Base-by-base conservation (phyloP, 2,329 filamentous ascomycete genomes). In the Colletotrichum abscissum region DNA sequence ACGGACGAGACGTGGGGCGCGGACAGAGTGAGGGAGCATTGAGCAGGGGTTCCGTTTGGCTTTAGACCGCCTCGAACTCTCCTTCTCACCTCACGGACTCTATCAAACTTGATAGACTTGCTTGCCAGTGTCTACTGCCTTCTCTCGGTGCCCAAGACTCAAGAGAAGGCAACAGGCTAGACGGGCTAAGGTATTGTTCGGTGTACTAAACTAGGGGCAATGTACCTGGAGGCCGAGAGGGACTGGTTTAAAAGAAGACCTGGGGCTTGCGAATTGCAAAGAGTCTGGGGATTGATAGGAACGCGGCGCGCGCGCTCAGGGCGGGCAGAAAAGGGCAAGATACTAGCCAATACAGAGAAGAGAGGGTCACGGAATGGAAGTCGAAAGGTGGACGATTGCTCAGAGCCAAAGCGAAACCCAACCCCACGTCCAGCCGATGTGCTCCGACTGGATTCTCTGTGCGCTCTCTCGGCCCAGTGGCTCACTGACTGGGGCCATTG, bases 51-150 rank as follows among this genome's bases (percentile, higher is more conserved):
- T 63, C 38, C 52, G 70, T 65, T 73, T 70, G 70, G 67, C 67
- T 56, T 49, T 62, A 73, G 70, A 73, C 67, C 70, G 70, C 70
- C 70, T 70, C 55, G 67, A 73, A 69, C 70, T 70, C 24, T 70
- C 67, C 54, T 70, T 55, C 70, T 70, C 24, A 65, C 67, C 54
- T 70, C 60, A 57, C 70, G 35, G 70, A 26, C 55, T 70, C 60
- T 69, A 69, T 70, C 70, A 73, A 70, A 35, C 38, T 70, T 60
- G 38, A 58, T 58, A 59, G 52, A 52, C 65, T 46, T 58, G 54
- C 11, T 46, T 33, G 66, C 56, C 59, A 60, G 70, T 33, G 16
- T 56, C 26, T 30, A 5, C 16, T 65, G 33, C 33, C 33, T 56
- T 55, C 55, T 7, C 14, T 56, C 52, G 59, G 42, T 64, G 56